A percentile compares a stretch with the other conserved stretches of the same genome.
phyloP scores from a whole-genome alignment of 768 basidiomycete genomes.

The Boletus pseudo-olivaceus region DNA sequence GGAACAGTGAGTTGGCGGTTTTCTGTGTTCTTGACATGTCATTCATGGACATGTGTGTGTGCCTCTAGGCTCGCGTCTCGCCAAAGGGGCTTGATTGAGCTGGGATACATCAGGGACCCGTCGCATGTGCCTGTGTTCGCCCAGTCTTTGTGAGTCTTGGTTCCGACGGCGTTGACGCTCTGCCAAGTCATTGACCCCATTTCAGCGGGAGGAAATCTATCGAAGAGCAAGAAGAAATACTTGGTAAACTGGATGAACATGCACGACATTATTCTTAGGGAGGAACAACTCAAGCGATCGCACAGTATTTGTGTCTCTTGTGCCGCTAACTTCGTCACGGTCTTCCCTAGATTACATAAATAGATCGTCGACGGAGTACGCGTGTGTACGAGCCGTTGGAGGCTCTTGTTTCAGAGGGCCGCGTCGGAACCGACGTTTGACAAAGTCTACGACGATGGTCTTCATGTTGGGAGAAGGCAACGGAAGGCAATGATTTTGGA shows the following conservation, averaged over 20 bases:
- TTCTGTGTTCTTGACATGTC: background rate
- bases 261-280: constrained; percentile 10
- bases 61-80: constrained; percentile 47
- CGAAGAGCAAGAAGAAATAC: constrained; percentile 42
- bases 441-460: too few species aligned
- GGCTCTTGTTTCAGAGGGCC: too few species aligned
- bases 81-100: constrained; percentile 57
- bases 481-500: too few species aligned
- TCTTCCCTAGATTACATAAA: too few species aligned
- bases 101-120: constrained; percentile 54
- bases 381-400: too few species aligned
- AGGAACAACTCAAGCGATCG: too few species aligned
- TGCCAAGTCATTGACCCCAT: constrained; percentile 2
- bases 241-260: constrained; percentile 41
- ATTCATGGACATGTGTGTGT: background rate
- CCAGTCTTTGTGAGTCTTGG: constrained; percentile 54
- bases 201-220: constrained; percentile 38
- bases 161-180: background rate
- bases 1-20: constrained; percentile 43
- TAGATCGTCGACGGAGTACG: too few species aligned
- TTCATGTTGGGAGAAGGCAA: too few species aligned
- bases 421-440: too few species aligned
- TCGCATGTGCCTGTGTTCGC: constrained; percentile 57
- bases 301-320: background rate
- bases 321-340: too few species aligned